phyloP scores from a whole-genome alignment of 2,329 filamentous ascomycete species.

The Diaporthe destruens region DNA sequence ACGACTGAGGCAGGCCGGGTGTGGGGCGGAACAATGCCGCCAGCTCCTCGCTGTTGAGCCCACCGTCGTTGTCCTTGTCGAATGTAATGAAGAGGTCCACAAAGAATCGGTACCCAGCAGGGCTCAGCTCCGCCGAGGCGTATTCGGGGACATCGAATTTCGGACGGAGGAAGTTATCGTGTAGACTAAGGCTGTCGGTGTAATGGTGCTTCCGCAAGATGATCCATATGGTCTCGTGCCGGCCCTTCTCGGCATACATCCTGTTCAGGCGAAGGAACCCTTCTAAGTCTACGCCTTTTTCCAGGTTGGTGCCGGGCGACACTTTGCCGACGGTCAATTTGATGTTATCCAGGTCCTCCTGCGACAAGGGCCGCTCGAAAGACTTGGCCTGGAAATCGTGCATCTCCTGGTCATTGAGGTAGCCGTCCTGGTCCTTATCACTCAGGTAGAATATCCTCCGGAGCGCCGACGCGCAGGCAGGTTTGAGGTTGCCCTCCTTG shows the following conservation, averaged over 20 bases:
- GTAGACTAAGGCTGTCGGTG: conserved; percentile 92
- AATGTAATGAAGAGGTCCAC: conserved; percentile 95
- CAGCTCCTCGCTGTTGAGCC: conserved; percentile 87
- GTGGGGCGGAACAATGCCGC: conserved; percentile 91
- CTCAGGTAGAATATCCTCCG: conserved; percentile 95
- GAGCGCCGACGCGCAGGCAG: conserved; percentile 86
- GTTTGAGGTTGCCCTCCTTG: conserved; percentile 90
- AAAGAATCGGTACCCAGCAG: conserved; percentile 95
- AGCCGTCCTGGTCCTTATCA: conserved; percentile 96
- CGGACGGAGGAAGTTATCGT: conserved; percentile 91
- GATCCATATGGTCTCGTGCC: conserved; percentile 98
- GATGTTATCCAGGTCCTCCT: conserved; percentile 89
- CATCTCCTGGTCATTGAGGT: conserved; percentile 90
- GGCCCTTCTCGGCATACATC: conserved; percentile 95
- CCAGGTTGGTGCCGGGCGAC: conserved; percentile 71
- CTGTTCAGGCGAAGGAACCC: conserved; percentile 94
- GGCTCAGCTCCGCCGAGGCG: conserved; percentile 92
- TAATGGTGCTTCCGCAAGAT: conserved; percentile 96
- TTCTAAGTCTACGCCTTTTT: conserved; percentile 81
- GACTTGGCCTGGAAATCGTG: conserved; percentile 91
- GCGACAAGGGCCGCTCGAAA: conserved; percentile 87
- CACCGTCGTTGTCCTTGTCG: conserved; percentile 97
- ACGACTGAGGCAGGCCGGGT: conserved; percentile 87
- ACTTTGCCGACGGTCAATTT: conserved; percentile 85
- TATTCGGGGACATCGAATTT: conserved; percentile 95